Percentiles rank a stretch among this genome's conserved stretches.
phyloP scores from a whole-genome alignment of 2,329 filamentous ascomycete species.

The Nannizzia gypsea region DNA sequence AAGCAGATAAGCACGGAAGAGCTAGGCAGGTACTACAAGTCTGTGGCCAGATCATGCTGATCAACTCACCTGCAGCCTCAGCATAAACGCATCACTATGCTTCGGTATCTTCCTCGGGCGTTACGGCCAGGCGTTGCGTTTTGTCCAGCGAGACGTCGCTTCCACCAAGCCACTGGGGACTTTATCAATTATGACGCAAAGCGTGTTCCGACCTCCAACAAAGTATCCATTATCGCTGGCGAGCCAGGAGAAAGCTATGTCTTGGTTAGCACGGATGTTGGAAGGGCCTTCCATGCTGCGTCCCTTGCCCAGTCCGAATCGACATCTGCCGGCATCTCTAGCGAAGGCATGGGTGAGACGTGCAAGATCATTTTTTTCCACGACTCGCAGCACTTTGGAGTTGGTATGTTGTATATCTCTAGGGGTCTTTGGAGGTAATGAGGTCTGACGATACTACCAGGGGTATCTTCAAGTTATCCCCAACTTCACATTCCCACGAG shows the following conservation, averaged over 20 bases:
- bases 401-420: conserved; percentile 12
- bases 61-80: too few species aligned
- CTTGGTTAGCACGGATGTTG: conserved; percentile 16
- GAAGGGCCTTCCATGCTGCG: conserved; percentile 13
- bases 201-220: conserved; percentile 15
- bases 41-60: neutral
- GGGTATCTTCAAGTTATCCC: conserved; percentile 17
- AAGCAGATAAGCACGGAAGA: conserved; percentile 11
- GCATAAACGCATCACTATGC: neutral
- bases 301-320: too few species aligned
- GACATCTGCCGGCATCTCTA: conserved; percentile 7
- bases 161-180: conserved; percentile 18
- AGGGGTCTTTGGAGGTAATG: too few species aligned
- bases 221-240: conserved; percentile 17
- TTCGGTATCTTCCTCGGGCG: neutral
- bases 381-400: conserved; percentile 19
- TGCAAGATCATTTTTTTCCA: conserved; percentile 22
- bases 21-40: conserved; percentile 4
- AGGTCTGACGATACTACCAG: conserved; percentile 11
- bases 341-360: conserved; percentile 11
- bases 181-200: conserved; percentile 15
- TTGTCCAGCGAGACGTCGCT: conserved; percentile 11
- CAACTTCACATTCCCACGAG: conserved; percentile 17
- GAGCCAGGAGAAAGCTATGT: conserved; percentile 18
- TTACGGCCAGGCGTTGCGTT: neutral